Base-by-base conservation (phyloP, 306 rosid genomes). In the Quercus cerris region DNA sequence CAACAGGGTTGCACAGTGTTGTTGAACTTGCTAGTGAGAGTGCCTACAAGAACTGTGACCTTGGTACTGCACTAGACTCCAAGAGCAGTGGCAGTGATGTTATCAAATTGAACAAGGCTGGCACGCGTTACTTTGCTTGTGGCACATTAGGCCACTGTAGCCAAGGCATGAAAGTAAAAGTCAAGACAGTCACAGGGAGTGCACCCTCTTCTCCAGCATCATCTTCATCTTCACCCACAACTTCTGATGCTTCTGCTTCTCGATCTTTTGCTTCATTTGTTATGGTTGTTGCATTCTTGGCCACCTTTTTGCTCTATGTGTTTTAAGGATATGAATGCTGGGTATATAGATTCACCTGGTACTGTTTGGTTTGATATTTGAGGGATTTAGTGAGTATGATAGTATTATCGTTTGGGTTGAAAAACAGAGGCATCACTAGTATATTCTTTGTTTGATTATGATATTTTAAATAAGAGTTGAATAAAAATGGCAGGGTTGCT, bases 121-220 rank as follows among this genome's bases (percentile, higher is more conserved):
- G 90, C 1, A 90, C 91, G 2, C 18, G 97, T n/a, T 89, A 88
- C 84, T 93, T 93, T 28, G 85, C 93, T 7, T 93, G 97, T 49
- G 97, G 99, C 22, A 95, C 99, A 5, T 75, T 75, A 1, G 96
- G 99, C 1, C 99, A 95, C 18, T 93, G 98, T 56, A 74, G 61
- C 46, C 94, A 88, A 69, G 99, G 99, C 80, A 93, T 93, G 99
- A 95, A 93, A 86, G 54, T 95, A 6, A 91, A 91, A 86, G 88
- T 95, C 56, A 80, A 73, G 18, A 70, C 71, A 17, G 84, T 22
- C 9, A 56, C 84, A 17, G 97, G 87, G 54, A 86, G 54, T 68
- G 78, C 92, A 63, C 79, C 91, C 55, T 75, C 91, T 31, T 79
- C 97, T 33, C 70, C 93, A 1, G 63, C 87, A 15, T 66, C 88